These are phyloP conservation scores for Ceratocystis variospora DNA, from an alignment of 2,329 filamentous ascomycete species.

Conservation along the genomic window DNA sequence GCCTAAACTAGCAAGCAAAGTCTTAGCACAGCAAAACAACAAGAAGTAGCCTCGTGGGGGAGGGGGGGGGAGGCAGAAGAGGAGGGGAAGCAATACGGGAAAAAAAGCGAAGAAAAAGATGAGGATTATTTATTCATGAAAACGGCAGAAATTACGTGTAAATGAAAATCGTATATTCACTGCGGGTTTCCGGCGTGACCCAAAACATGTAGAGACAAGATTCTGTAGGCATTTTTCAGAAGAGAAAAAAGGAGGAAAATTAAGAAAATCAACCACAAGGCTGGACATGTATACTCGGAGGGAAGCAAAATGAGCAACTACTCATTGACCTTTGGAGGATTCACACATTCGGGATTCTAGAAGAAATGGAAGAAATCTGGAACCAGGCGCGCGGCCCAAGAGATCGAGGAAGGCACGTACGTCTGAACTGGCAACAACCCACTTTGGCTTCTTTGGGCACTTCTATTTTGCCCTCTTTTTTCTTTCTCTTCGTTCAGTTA, in stretches of 20 bases:
- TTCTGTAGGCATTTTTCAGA: too few relatives aligned
- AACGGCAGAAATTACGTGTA: neutral
- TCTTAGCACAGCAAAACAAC: neutral
- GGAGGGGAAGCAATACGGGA: neutral
- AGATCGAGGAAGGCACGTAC: neutral
- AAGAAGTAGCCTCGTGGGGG: neutral
- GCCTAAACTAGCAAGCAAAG: neutral
- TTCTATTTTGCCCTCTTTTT: too few relatives aligned
- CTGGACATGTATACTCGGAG: neutral
- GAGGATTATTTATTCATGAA: neutral
- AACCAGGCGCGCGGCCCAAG: neutral
- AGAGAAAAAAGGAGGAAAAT: neutral
- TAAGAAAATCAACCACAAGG: neutral
- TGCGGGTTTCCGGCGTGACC: neutral
- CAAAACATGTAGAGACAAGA: neutral
- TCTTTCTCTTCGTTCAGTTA: too few relatives aligned
- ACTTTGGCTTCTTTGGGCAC: neutral
- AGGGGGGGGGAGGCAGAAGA: neutral
- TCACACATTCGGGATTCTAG: neutral
- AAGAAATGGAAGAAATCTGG: slow-evolving; percentile 2
- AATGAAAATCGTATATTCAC: neutral
- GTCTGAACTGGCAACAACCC: neutral
- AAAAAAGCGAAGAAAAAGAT: neutral
- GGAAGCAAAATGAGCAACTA: neutral
- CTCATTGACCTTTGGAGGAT: neutral